Conservation (phyloP, 345 rosid species). For the Linum lewisii region DNA sequence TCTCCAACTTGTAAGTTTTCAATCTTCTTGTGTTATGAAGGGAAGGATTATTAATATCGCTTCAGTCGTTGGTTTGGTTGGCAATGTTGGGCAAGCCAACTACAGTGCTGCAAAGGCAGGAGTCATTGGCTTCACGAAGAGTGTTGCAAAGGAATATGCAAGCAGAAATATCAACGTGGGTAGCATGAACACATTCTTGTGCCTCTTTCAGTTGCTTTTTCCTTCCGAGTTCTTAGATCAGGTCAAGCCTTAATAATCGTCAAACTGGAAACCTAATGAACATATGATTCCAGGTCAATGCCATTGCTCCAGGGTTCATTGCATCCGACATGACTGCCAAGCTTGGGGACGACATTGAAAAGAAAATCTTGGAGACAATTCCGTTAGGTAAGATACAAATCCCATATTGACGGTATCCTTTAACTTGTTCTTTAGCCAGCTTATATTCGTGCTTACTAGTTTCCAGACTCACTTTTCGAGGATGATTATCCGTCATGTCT, state of each 20-base stretch:
- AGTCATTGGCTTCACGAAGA: constrained; percentile 83
- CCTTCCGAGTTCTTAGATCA: too few relatives aligned
- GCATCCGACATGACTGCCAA: constrained; percentile 93
- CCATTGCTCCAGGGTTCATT: constrained; percentile 89
- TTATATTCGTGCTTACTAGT: too few relatives aligned
- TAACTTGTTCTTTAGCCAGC: too few relatives aligned
- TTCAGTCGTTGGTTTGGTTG: constrained; percentile 91
- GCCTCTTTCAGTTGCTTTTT: constrained; percentile 2
- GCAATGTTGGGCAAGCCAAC: constrained; percentile 95
- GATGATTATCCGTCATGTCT: too few relatives aligned
- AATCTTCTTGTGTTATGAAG: constrained; percentile 27
- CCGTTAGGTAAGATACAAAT: constrained; percentile 56
- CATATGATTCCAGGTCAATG: constrained; percentile 53
- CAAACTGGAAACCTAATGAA: constrained; percentile 10
- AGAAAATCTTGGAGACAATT: constrained; percentile 76
- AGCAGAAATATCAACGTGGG: constrained; percentile 84
- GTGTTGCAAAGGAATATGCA: constrained; percentile 81
- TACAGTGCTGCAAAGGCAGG: constrained; percentile 98
- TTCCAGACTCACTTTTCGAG: background rate
- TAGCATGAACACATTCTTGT: constrained; percentile 3
- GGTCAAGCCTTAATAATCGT: background rate
- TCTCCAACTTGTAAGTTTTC: background rate
- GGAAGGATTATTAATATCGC: constrained; percentile 85
- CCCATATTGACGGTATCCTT: too few relatives aligned
- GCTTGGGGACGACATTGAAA: constrained; percentile 84